A percentile compares a stretch with the other conserved stretches of the same genome.
Evolutionary conservation across 305 asterid genomes (phyloP).

Genomic region (Fraxinus sp.): DNA sequence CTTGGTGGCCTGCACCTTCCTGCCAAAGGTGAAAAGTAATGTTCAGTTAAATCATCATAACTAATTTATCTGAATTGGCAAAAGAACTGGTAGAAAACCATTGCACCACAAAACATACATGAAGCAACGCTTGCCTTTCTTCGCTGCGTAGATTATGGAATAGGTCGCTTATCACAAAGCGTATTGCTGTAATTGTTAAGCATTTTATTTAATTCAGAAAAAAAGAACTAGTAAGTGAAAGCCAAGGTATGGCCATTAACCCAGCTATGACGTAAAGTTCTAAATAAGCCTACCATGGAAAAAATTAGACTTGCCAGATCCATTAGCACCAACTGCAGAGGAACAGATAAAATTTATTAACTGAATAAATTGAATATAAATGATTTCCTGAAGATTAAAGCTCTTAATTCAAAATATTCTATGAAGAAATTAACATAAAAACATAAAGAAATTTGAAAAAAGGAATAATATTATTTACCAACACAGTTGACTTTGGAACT

Average conservation of each 20-base stretch:
- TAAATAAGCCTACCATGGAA: conserved; percentile 69
- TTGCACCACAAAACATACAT: conserved; percentile 53
- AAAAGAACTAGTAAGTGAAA: background rate
- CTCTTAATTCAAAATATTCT: background rate
- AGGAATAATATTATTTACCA: conserved; percentile 49
- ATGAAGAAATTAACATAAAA: background rate
- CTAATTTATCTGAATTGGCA: background rate
- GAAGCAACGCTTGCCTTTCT: conserved; percentile 89
- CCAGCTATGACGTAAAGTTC: background rate
- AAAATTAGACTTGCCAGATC: conserved; percentile 96
- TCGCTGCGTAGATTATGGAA: conserved; percentile 91
- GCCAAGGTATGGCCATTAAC: background rate
- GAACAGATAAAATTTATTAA: background rate
- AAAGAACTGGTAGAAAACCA: background rate
- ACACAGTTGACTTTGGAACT: conserved; percentile 94
- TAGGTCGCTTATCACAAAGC: conserved; percentile 89
- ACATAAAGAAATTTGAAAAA: background rate
- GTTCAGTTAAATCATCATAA: conserved; percentile 11
- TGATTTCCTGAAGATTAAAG: conserved; percentile 1
- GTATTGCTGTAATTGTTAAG: conserved; percentile 61
- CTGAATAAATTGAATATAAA: conserved; percentile 14
- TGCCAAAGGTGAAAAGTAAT: conserved; percentile 33
- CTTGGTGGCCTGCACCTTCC: conserved; percentile 99
- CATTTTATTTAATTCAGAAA: conserved; percentile 13
- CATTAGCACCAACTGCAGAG: conserved; percentile 94